These are phyloP conservation scores for Solidago caesia DNA, from an alignment of 129 eudicot species.

Conservation along the genomic window DNA sequence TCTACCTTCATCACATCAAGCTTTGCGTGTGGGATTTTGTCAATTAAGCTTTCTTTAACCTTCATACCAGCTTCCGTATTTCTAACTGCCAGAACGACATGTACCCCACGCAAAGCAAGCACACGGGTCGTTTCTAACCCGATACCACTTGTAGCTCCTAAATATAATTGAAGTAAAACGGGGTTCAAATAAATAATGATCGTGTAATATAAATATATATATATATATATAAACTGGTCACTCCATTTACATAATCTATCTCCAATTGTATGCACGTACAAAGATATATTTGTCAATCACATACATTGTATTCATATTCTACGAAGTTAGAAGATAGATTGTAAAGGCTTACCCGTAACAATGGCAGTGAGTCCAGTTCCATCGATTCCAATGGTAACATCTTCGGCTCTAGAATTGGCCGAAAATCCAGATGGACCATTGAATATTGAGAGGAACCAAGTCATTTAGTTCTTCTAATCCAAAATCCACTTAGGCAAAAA, in stretches of 20 bases:
- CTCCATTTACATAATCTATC: no score
- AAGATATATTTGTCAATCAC: background rate
- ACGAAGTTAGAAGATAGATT: background rate
- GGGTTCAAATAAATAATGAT: background rate
- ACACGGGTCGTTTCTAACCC: conserved; percentile 82
- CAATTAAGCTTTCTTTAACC: conserved; percentile 57
- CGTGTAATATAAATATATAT: background rate
- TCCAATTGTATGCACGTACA: no score
- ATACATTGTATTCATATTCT: background rate
- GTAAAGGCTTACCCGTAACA: conserved; percentile 56
- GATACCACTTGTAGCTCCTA: conserved; percentile 98
- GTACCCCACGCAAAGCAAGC: conserved; percentile 73
- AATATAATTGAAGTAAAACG: background rate
- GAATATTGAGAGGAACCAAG: conserved; percentile 64
- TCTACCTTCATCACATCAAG: conserved; percentile 92
- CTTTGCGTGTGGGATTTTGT: conserved; percentile 69
- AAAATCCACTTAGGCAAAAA: background rate
- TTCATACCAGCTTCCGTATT: conserved; percentile 58
- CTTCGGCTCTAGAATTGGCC: conserved; percentile 68
- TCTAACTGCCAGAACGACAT: conserved; percentile 89
- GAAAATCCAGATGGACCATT: conserved; percentile 88
- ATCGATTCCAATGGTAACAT: conserved; percentile 74
- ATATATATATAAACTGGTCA: no score
- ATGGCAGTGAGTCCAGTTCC: conserved; percentile 82
- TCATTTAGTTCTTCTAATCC: conserved; percentile 14